A percentile compares a stretch with the other conserved stretches of the same genome.
These are phyloP conservation scores for Mortierella sp. DNA, from an alignment of 371 early-diverging fungal genomes.

Conservation along the genomic window DNA sequence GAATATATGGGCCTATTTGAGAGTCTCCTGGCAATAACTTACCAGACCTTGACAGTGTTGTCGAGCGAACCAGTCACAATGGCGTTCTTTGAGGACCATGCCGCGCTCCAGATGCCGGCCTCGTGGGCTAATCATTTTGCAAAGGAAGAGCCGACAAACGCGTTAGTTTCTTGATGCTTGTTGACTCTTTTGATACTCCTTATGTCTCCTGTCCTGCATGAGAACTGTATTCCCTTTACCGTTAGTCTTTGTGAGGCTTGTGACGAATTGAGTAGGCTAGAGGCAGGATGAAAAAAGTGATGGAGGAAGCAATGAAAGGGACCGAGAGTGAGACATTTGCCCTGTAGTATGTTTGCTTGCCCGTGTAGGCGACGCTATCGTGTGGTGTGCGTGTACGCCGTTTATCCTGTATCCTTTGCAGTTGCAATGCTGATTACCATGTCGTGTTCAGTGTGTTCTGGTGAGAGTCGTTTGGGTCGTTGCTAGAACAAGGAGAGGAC, in stretches of 20 bases:
- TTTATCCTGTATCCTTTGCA: background rate
- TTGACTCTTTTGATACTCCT: background rate
- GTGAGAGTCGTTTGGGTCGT: background rate
- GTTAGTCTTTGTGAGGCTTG: conserved; percentile 67
- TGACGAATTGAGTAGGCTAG: conserved; percentile 75
- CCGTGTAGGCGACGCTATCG: background rate
- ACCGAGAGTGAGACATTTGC: background rate
- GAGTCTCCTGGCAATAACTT: conserved; percentile 1
- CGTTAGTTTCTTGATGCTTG: background rate
- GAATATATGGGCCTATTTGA: background rate
- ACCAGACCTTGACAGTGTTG: conserved; percentile 86
- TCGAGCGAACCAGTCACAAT: conserved; percentile 87
- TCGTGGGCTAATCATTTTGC: conserved; percentile 74
- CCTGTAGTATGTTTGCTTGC: background rate
- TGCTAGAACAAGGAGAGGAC: background rate
- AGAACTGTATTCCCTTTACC: conserved; percentile 52
- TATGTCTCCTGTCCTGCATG: background rate
- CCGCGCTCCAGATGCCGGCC: conserved; percentile 88
- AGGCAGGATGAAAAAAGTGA: background rate
- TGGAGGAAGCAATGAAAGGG: background rate
- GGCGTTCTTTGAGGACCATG: conserved; percentile 76
- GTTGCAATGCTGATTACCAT: background rate
- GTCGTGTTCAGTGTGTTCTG: background rate
- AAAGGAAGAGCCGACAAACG: background rate
- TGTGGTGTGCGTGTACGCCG: background rate